phyloP scores from a whole-genome alignment of 1,139 yeast species.

The Diutina rugosa region DNA sequence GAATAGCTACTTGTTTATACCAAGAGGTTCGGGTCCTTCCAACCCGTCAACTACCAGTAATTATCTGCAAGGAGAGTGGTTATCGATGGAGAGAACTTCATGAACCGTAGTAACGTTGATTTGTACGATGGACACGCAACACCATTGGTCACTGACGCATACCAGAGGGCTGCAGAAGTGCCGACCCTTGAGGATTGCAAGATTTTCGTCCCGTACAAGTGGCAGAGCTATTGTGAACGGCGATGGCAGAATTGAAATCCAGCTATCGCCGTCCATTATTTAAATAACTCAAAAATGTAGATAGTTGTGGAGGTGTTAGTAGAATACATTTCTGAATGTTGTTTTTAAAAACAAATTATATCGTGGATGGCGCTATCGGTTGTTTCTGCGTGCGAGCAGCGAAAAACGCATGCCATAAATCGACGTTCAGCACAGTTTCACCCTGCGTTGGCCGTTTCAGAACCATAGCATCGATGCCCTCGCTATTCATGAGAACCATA shows the following conservation, averaged over 20 bases:
- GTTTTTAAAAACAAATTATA: neutral
- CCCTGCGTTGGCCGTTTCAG: constrained; percentile 33
- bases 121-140: neutral
- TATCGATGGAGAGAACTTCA: too few species aligned
- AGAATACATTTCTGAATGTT: neutral
- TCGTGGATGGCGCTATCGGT: neutral
- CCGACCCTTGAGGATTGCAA: neutral
- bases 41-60: too few species aligned
- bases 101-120: neutral
- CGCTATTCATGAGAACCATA: constrained; percentile 22
- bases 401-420: constrained; percentile 52
- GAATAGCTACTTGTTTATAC: too few species aligned
- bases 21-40: too few species aligned
- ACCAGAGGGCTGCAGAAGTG: neutral
- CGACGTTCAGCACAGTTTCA: constrained; percentile 40
- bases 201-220: neutral
- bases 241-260: neutral
- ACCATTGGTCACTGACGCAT: neutral
- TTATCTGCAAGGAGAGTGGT: too few species aligned
- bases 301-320: neutral
- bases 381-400: constrained; percentile 10
- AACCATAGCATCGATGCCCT: constrained; percentile 28
- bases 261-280: neutral
- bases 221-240: neutral
- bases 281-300: neutral